Evolutionary conservation across 768 basidiomycete genomes (phyloP), one percentile per base, ranked within the genome.

Genomic region (Chalciporus piperatus): DNA sequence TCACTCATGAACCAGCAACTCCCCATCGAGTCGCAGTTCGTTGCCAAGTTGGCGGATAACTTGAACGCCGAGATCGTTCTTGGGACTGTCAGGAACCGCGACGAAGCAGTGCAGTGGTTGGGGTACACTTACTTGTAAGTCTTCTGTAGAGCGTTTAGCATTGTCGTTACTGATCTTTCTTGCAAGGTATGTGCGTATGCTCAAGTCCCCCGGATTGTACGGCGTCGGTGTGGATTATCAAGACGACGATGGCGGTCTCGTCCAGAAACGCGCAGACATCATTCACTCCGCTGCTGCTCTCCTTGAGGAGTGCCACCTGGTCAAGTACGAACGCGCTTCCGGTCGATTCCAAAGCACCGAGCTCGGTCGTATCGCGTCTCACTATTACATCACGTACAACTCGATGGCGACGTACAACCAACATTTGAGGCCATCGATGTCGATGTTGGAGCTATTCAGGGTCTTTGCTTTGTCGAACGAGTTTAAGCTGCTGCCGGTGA

Each of bases 371-470:
- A 98, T 98, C 58, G 93, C 94, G 0, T 94, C 91, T 11, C 88
- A 98, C 66, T 98, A 92, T 68, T 98, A 98, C 65, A 89, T 99
- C 55, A 89, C 93, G 0, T 87, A 98, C 68, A 85, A 84, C 59
- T 96, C 92, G 50, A 99, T 99, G 97, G 83, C 91, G 62, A 87
- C 87, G 0, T 99, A 98, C 70, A 97, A 97, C 69, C 90, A 96
- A 64, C 93, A 98, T 66, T 71, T 98, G 53, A 81, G 87, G 41
- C 82, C 91, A 3, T 86, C 85, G 3, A 93, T 98, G 89, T 82
- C 85, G 30, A 83, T 78, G 43, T 71, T 99, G 61, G 97, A 99
- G 68, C 72, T 99, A 7, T 97, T 97, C 81, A 78, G 94, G 28
- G 92, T 98, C 2, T 99, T 98, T 62, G 94, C 95, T 0, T 76